Conservation (phyloP, 129 eudicot species). For the Pseudognaphalium luteoalbum region DNA sequence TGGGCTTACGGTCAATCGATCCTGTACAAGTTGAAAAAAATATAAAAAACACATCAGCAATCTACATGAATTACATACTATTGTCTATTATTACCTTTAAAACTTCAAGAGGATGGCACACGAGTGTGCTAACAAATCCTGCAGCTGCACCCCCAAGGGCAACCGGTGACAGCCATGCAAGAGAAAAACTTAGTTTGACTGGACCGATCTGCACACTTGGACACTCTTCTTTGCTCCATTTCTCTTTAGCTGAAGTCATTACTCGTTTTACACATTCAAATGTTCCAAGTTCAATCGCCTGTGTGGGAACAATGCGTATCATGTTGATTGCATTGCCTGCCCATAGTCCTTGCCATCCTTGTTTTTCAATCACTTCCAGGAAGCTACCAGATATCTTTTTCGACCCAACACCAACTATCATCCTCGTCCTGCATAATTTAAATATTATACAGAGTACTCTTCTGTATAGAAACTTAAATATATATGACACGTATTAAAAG, state of each 20-base stretch:
- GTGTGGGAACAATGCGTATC: slow-evolving; percentile 93
- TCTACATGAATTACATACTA: not conserved
- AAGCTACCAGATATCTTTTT: slow-evolving; percentile 75
- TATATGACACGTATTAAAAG: not conserved
- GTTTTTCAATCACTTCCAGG: slow-evolving; percentile 68
- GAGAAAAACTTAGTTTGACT: slow-evolving; percentile 55
- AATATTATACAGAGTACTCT: not conserved
- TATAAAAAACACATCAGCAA: not conserved
- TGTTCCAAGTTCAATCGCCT: slow-evolving; percentile 94
- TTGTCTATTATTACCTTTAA: slow-evolving; percentile 55
- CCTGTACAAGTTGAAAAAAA: slow-evolving; percentile 46
- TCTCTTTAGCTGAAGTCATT: slow-evolving; percentile 77
- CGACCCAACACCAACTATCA: slow-evolving; percentile 96
- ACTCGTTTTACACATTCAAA: slow-evolving; percentile 90
- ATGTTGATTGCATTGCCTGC: slow-evolving; percentile 95
- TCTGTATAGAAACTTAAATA: not conserved
- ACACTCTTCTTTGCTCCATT: slow-evolving; percentile 49
- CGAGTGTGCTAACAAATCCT: slow-evolving; percentile 86
- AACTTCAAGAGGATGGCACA: slow-evolving; percentile 96
- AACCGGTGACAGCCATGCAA: slow-evolving; percentile 88
- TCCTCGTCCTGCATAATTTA: slow-evolving; percentile 75
- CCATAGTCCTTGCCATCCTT: slow-evolving; percentile 99
- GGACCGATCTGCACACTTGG: slow-evolving; percentile 72
- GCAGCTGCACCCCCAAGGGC: slow-evolving; percentile 98
- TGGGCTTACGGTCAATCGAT: slow-evolving; percentile 84